Percentiles rank a stretch among this genome's conserved stretches.
phyloP scores from a whole-genome alignment of 345 rosid species.

The Heritiera littoralis region DNA sequence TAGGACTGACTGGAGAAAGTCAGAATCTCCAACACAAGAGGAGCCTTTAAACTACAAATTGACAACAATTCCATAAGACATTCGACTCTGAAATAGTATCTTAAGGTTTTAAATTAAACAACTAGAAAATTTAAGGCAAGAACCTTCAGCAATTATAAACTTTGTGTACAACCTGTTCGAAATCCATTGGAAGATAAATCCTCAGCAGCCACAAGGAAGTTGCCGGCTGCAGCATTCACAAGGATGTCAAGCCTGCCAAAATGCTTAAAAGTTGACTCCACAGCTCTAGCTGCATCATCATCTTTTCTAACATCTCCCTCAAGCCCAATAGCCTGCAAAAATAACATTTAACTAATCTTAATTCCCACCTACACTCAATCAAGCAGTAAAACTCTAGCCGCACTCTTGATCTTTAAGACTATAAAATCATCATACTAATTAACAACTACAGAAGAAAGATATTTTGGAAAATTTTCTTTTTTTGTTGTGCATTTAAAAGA shows the following conservation, averaged over 20 bases:
- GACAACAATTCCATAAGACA: background rate
- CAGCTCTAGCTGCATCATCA: constrained; percentile 66
- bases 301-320: constrained; percentile 79
- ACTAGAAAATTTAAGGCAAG: background rate
- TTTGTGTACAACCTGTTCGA: constrained; percentile 57
- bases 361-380: background rate
- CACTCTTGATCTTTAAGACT: background rate
- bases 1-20: background rate
- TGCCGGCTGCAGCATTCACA: constrained; percentile 34
- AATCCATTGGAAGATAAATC: constrained; percentile 83
- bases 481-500: too few relatives aligned
- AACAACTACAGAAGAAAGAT: too few relatives aligned
- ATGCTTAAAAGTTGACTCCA: constrained; percentile 61
- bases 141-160: background rate
- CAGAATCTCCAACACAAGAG: background rate
- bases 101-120: background rate
- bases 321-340: constrained; percentile 64
- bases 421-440: too few relatives aligned
- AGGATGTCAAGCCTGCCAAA: constrained; percentile 69
- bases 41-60: background rate
- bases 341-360: background rate
- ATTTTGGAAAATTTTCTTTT: too few relatives aligned
- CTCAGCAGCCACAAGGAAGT: constrained; percentile 37
- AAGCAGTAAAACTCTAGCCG: background rate
- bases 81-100: background rate